Evolutionary conservation across 441 rosid genomes (phyloP).

Genomic region (Mallotus repandus): DNA sequence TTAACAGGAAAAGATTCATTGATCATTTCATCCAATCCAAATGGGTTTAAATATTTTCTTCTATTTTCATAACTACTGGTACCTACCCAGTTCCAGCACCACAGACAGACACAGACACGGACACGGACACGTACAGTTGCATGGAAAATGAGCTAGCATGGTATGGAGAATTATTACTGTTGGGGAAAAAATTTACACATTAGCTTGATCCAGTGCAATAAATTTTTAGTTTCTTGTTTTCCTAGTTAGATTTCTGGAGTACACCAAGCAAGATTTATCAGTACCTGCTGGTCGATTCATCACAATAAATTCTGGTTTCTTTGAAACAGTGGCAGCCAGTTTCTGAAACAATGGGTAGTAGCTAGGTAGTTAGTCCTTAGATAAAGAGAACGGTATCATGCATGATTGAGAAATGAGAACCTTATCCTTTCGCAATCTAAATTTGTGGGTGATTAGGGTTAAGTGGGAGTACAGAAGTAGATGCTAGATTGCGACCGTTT

Average conservation of each 20-base stretch:
- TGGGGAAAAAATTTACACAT: background rate
- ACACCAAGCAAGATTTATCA: no score
- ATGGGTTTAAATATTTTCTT: background rate
- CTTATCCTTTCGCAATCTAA: no score
- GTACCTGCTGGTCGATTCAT: no score
- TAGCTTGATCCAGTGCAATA: background rate
- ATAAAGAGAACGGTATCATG: no score
- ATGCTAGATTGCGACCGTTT: no score
- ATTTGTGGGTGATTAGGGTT: no score
- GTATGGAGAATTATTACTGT: background rate
- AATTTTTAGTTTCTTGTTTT: background rate
- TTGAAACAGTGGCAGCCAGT: background rate
- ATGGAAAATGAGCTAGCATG: conserved; percentile 6
- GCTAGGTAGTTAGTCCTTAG: no score
- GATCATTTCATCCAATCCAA: background rate
- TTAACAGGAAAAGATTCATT: background rate
- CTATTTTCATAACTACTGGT: background rate
- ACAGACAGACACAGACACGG: no score
- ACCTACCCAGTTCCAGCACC: no score
- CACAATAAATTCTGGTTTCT: background rate
- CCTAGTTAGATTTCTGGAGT: background rate
- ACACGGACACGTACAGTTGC: no score
- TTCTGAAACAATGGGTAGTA: background rate
- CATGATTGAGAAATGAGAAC: no score
- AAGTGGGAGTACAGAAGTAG: no score